phyloP scores from a whole-genome alignment of 805 yeast species.

The Saccharomyces jurei region DNA sequence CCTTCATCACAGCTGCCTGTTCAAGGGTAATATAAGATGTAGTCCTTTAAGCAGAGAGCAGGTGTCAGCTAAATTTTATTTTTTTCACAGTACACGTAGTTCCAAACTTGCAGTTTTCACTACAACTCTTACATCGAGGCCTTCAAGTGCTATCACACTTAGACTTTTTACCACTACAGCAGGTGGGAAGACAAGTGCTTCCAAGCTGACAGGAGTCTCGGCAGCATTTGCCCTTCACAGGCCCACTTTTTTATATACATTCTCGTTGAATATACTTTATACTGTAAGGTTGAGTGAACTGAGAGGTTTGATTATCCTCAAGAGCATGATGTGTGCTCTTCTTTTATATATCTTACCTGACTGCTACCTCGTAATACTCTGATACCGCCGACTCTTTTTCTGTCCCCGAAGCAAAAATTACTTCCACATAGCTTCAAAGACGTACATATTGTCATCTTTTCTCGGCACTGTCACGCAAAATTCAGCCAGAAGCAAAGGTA shows the following conservation, averaged over 20 bases:
- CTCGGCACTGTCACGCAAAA: conserved; percentile 19
- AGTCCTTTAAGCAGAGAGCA: neutral
- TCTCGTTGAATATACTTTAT: neutral
- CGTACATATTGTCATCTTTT: neutral
- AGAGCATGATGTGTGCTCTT: neutral
- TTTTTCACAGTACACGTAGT: neutral
- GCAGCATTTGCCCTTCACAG: neutral
- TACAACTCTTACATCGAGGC: neutral
- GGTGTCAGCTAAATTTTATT: neutral
- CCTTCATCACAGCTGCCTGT: conserved; percentile 13
- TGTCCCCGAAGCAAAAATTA: neutral
- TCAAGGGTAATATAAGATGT: neutral
- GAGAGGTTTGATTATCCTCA: neutral
- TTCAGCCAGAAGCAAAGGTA: conserved; percentile 45
- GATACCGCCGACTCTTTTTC: neutral
- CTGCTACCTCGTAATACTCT: neutral
- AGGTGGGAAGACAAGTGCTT: neutral
- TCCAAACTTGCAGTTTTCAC: conserved; percentile 6
- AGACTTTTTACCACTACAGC: neutral
- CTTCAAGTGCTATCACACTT: neutral
- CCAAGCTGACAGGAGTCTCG: neutral
- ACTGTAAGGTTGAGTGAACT: neutral
- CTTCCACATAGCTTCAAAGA: neutral
- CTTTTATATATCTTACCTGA: neutral
- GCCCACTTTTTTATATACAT: neutral